phyloP scores from a whole-genome alignment of 768 basidiomycete species.

The Pholiota molesta region DNA sequence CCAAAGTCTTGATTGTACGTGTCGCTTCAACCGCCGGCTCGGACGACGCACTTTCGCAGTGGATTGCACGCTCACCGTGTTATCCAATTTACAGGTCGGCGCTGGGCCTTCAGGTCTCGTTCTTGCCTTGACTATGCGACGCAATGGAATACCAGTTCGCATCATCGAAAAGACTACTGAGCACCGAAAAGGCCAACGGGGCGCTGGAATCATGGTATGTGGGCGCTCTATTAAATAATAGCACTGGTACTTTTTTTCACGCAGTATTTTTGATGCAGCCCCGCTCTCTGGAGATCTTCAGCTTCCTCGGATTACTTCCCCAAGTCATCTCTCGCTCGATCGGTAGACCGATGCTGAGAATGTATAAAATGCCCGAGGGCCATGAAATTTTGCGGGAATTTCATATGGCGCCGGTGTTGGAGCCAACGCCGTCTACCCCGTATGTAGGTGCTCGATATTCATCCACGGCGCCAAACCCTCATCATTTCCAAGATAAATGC shows the following conservation, averaged over 20 bases:
- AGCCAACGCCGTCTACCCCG: constrained; percentile 33
- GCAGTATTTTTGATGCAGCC: constrained; percentile 29
- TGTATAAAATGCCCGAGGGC: constrained; percentile 37
- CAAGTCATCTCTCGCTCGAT: constrained; percentile 33
- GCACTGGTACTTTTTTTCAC: not conserved
- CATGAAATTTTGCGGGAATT: constrained; percentile 29
- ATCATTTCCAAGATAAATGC: not conserved
- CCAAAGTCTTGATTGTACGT: not conserved
- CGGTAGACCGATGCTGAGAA: constrained; percentile 24
- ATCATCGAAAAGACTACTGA: constrained; percentile 48
- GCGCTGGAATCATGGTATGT: constrained; percentile 36
- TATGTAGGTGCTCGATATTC: constrained; percentile 23
- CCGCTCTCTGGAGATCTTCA: constrained; percentile 46
- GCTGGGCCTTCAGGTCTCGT: constrained; percentile 49
- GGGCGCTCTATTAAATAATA: not conserved
- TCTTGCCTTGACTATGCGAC: constrained; percentile 39
- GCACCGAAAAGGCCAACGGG: constrained; percentile 38
- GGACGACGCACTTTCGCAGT: not conserved
- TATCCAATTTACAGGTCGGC: constrained; percentile 37
- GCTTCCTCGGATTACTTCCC: constrained; percentile 37
- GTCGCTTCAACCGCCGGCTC: not conserved
- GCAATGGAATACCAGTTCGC: constrained; percentile 51
- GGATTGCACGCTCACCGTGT: not conserved
- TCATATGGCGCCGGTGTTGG: constrained; percentile 24
- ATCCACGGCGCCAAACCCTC: not conserved